These are phyloP conservation scores for Termitomyces sp. DNA, from an alignment of 768 basidiomycete genomes.

Conservation along the genomic window DNA sequence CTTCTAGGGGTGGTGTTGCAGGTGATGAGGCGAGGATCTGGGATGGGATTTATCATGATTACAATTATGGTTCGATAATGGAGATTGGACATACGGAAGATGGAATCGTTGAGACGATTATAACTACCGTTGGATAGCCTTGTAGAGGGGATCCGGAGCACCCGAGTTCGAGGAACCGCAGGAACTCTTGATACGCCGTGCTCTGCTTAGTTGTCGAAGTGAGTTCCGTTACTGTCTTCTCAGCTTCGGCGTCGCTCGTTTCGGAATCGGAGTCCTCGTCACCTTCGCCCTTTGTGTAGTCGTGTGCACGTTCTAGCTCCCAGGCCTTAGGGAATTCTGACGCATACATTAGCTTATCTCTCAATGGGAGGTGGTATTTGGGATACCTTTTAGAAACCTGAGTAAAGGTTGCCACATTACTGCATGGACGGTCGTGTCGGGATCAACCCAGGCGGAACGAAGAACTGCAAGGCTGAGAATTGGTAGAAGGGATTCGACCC, in stretches of 20 bases:
- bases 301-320: constrained; percentile 39
- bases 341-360: background rate
- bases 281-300: constrained; percentile 25
- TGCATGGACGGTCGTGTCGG: constrained; percentile 63
- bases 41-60: background rate
- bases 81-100: constrained; percentile 37
- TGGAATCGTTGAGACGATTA: constrained; percentile 82
- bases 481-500: constrained; percentile 30
- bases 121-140: constrained; percentile 79
- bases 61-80: background rate
- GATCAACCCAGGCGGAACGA: constrained; percentile 67
- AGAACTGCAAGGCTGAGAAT: constrained; percentile 56
- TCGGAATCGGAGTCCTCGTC: constrained; percentile 32
- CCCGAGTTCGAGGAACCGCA: constrained; percentile 72
- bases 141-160: constrained; percentile 77
- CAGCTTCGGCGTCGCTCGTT: constrained; percentile 26
- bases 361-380: constrained; percentile 12
- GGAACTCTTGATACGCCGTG: constrained; percentile 65
- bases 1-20: constrained; percentile 29
- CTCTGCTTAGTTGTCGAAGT: constrained; percentile 20
- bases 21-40: constrained; percentile 27
- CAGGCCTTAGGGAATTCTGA: constrained; percentile 70
- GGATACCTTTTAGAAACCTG: constrained; percentile 69
- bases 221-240: constrained; percentile 7
- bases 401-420: constrained; percentile 71